Percentiles rank a stretch among this genome's conserved stretches.
phyloP scores from a whole-genome alignment of 768 basidiomycete species.

The Cyclocybe aegerita region DNA sequence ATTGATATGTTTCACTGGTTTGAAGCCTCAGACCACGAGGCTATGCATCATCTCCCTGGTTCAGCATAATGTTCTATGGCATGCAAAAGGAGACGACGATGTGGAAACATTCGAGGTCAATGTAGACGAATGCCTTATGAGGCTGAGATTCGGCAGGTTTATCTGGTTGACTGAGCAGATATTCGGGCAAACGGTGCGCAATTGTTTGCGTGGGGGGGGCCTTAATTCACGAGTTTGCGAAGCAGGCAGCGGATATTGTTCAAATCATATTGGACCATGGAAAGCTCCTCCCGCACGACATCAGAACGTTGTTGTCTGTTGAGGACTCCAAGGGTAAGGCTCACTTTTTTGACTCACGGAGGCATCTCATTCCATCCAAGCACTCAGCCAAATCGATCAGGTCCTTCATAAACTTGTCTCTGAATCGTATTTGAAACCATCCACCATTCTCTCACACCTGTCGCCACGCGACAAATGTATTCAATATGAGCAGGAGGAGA shows the following conservation, averaged over 20 bases:
- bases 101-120: slow-evolving; percentile 82
- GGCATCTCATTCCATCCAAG: slow-evolving; percentile 3
- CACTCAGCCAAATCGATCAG: slow-evolving; percentile 50
- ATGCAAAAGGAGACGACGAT: slow-evolving; percentile 68
- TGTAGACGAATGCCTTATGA: slow-evolving; percentile 75
- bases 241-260: slow-evolving; percentile 74
- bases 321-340: slow-evolving; percentile 59
- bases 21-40: slow-evolving; percentile 68
- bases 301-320: slow-evolving; percentile 51
- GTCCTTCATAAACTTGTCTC: slow-evolving; percentile 71
- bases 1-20: slow-evolving; percentile 64
- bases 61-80: slow-evolving; percentile 93
- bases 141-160: slow-evolving; percentile 82
- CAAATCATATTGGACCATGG: slow-evolving; percentile 81
- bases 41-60: slow-evolving; percentile 75
- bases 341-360: not conserved
- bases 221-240: not conserved
- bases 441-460: slow-evolving; percentile 72
- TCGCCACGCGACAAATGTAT: slow-evolving; percentile 83
- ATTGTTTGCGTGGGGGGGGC: not conserved
- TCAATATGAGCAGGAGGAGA: slow-evolving; percentile 79
- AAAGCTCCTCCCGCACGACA: slow-evolving; percentile 71
- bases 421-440: slow-evolving; percentile 73
- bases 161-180: slow-evolving; percentile 70
- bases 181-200: slow-evolving; percentile 69